Evolutionary conservation across 2,329 filamentous ascomycete genomes (phyloP).

Genomic region (Colletotrichum eleusines): DNA sequence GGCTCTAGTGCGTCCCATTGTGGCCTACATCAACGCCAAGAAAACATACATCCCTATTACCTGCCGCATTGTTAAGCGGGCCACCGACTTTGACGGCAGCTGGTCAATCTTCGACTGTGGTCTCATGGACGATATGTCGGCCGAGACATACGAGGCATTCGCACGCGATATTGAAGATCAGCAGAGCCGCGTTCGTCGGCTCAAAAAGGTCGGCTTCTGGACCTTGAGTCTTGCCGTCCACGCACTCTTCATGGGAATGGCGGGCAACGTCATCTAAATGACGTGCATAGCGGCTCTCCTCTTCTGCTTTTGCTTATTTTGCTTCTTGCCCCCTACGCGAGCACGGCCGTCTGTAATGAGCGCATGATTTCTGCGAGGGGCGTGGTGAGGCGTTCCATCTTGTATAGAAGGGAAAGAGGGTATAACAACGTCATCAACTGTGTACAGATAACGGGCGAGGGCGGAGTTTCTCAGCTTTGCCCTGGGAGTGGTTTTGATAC

Average conservation of each 20-base stretch:
- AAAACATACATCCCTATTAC: conserved; percentile 95
- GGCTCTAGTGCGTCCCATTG: conserved; percentile 92
- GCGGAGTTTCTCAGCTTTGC: not conserved
- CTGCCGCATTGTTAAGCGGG: conserved; percentile 92
- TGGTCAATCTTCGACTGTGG: conserved; percentile 97
- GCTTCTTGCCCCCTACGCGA: conserved; percentile 8
- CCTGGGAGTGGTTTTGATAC: not conserved
- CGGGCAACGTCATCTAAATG: conserved; percentile 76
- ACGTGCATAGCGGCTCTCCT: not conserved
- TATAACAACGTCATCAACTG: not conserved
- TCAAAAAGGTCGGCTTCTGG: conserved; percentile 98
- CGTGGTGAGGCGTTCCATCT: conserved; percentile 15
- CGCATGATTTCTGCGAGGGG: conserved; percentile 33
- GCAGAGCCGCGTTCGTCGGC: conserved; percentile 83
- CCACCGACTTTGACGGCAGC: conserved; percentile 90
- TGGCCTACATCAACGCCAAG: conserved; percentile 97
- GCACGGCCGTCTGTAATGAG: conserved; percentile 37
- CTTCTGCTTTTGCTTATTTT: conserved; percentile 20
- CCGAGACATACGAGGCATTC: conserved; percentile 95
- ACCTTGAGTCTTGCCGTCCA: conserved; percentile 92
- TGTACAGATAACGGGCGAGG: conserved; percentile 31
- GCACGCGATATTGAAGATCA: conserved; percentile 91
- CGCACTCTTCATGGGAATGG: conserved; percentile 94
- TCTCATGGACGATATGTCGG: conserved; percentile 91
- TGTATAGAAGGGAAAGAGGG: conserved; percentile 25